These are phyloP conservation scores for Sequoiadendron giganteum DNA, from an alignment of 75 land plant genomes.

Conservation along the genomic window DNA sequence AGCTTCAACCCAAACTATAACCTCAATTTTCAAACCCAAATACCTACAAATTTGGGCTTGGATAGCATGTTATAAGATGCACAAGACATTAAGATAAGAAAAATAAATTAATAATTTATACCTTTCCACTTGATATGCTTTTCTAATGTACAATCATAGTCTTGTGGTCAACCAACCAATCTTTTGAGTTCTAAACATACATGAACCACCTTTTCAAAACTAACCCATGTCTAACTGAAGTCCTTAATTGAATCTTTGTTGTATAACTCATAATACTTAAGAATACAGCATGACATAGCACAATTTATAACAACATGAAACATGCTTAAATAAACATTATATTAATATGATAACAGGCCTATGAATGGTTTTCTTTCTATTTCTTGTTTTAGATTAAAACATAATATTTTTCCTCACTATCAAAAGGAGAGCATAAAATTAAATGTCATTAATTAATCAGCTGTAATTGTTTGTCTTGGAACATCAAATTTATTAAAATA, in stretches of 20 bases:
- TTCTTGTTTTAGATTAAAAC: not conserved
- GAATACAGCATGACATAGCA: not conserved
- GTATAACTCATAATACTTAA: not conserved
- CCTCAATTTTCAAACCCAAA: not conserved
- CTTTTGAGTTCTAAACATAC: too few relatives aligned
- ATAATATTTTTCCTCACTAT: not conserved
- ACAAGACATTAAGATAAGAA: too few relatives aligned
- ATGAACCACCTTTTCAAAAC: not conserved
- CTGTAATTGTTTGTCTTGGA: not conserved
- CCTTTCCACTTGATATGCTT: not conserved
- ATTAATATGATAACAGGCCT: not conserved
- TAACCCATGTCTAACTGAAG: not conserved
- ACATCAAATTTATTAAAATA: not conserved
- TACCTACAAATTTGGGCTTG: too few relatives aligned
- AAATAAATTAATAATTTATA: too few relatives aligned
- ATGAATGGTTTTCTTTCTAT: not conserved
- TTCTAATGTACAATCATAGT: not conserved
- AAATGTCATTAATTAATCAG: not conserved
- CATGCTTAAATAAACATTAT: not conserved
- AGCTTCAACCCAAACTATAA: not conserved
- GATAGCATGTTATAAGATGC: too few relatives aligned
- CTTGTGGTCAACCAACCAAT: too few relatives aligned
- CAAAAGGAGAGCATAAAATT: not conserved
- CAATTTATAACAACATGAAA: not conserved
- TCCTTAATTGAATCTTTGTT: not conserved